Conservation (phyloP, 306 rosid genomes). For the Vicia villosa region DNA sequence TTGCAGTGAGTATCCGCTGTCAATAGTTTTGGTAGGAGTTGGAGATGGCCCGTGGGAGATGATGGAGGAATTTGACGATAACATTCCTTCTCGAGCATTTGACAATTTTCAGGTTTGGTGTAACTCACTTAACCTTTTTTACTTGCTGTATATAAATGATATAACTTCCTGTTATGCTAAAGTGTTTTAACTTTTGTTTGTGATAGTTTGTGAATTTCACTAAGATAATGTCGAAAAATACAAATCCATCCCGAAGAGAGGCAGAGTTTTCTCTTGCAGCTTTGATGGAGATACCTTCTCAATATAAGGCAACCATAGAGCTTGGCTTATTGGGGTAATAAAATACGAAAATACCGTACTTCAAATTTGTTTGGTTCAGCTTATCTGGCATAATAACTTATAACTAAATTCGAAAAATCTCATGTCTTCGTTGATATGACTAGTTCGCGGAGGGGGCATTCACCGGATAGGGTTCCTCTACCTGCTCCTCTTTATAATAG, state of each 20-base stretch:
- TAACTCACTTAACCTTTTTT: constrained; percentile 5
- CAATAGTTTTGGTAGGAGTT: constrained; percentile 79
- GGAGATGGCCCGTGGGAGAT: constrained; percentile 95
- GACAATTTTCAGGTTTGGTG: constrained; percentile 77
- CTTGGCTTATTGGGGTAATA: constrained; percentile 72
- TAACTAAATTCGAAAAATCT: constrained; percentile 36
- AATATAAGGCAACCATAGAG: constrained; percentile 78
- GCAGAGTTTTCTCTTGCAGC: constrained; percentile 73
- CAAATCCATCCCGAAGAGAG: constrained; percentile 50
- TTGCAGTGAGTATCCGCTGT: constrained; percentile 73
- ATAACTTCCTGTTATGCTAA: constrained; percentile 23
- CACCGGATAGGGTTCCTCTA: constrained; percentile 70
- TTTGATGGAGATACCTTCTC: constrained; percentile 90
- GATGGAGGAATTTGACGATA: constrained; percentile 83
- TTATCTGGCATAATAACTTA: constrained; percentile 19
- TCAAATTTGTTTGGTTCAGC: not conserved
- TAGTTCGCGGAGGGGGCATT: constrained; percentile 54
- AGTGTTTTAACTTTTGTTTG: not conserved
- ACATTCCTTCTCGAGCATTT: constrained; percentile 72
- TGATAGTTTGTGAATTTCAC: constrained; percentile 78
- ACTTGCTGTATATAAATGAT: constrained; percentile 11
- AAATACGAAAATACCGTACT: constrained; percentile 9
- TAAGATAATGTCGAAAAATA: constrained; percentile 62
- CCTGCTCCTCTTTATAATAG: constrained; percentile 65
- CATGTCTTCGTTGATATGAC: constrained; percentile 11